Percentiles rank a stretch among this genome's conserved stretches.
Conservation (phyloP, 2,329 filamentous ascomycete species). For the Stachybotrys chlorohalonatus region DNA sequence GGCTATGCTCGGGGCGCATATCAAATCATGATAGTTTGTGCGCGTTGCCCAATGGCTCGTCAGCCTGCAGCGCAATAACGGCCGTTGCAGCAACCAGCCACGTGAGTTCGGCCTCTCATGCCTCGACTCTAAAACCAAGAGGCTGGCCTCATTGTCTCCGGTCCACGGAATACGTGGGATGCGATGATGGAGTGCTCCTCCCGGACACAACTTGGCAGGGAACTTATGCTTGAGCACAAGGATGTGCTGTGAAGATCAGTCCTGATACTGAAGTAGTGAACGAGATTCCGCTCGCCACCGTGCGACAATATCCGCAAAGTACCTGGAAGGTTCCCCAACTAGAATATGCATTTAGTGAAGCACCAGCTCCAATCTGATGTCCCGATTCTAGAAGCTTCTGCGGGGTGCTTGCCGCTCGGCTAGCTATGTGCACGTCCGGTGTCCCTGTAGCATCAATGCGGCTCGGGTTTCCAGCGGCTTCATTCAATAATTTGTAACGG, state of each 20-base stretch:
- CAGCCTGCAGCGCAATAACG: background rate
- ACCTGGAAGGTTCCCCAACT: background rate
- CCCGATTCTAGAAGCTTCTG: background rate
- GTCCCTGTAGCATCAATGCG: no score
- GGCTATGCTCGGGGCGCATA: background rate
- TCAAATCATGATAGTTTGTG: no score
- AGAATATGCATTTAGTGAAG: background rate
- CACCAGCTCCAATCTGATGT: background rate
- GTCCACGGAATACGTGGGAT: no score
- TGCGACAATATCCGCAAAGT: background rate
- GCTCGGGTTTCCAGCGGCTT: no score
- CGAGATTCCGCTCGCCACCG: background rate
- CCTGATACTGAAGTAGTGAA: background rate
- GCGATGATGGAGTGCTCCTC: no score
- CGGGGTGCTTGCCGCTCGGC: background rate
- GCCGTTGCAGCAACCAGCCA: background rate
- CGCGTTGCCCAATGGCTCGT: background rate
- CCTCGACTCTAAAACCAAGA: no score
- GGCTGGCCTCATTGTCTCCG: no score
- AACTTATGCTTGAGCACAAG: background rate
- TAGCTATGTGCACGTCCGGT: no score
- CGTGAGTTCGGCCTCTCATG: background rate
- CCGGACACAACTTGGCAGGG: background rate
- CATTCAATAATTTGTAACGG: no score
- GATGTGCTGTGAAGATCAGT: background rate